phyloP scores from a whole-genome alignment of 148 eudicot species.

The Heliamphora exappendiculata region DNA sequence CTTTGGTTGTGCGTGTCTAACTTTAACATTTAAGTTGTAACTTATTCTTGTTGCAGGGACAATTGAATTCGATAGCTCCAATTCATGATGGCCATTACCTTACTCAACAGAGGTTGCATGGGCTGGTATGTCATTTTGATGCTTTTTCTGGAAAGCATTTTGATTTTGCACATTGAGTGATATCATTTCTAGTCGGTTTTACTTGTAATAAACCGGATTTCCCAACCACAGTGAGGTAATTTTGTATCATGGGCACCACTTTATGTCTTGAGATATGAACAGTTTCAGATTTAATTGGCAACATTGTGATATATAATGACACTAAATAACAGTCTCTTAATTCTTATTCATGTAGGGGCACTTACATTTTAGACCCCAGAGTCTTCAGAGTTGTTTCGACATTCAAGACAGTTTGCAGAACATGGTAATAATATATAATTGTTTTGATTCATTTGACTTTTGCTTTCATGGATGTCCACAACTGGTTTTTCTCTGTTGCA shows the following conservation, averaged over 20 bases:
- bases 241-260: neutral
- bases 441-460: neutral
- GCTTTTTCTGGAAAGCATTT: neutral
- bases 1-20: too few relatives aligned
- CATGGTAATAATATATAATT: constrained; percentile 5
- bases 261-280: neutral
- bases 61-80: constrained; percentile 11
- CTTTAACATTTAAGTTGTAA: too few relatives aligned
- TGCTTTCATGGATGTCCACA: neutral
- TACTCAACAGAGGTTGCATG: constrained; percentile 16
- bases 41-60: constrained; percentile 13
- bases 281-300: neutral
- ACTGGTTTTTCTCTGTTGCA: neutral
- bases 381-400: constrained; percentile 14
- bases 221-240: neutral
- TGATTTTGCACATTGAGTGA: neutral
- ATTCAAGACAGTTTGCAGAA: constrained; percentile 9
- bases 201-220: neutral
- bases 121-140: constrained; percentile 3
- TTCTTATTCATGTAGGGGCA: constrained; percentile 17
- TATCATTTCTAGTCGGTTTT: neutral
- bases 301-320: neutral
- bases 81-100: constrained; percentile 7
- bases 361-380: constrained; percentile 14
- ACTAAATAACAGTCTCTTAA: neutral